Conservation (phyloP, 768 basidiomycete genomes). For the Tulasnella sp. region DNA sequence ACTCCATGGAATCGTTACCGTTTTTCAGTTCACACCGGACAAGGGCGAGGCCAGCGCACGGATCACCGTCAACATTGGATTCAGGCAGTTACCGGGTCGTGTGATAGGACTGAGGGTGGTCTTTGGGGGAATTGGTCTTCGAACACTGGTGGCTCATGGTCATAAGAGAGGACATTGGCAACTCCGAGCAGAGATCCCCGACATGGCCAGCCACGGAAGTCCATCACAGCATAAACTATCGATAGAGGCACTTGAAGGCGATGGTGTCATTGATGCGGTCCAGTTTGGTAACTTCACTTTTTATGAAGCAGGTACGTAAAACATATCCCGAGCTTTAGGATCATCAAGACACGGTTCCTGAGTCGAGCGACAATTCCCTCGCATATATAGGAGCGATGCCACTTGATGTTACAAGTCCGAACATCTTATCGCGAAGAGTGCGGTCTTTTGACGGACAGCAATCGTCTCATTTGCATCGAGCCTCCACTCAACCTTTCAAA, state of each 20-base stretch:
- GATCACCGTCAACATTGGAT: conserved; percentile 53
- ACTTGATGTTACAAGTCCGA: not conserved
- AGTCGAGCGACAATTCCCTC: not conserved
- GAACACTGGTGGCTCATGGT: conserved; percentile 41
- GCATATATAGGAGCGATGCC: conserved; percentile 1
- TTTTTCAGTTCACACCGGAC: conserved; percentile 51
- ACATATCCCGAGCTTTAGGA: too few species aligned
- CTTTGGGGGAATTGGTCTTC: conserved; percentile 54
- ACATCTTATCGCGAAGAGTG: not conserved
- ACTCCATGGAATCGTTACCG: conserved; percentile 43
- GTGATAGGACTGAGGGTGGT: conserved; percentile 62
- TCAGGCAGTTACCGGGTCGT: conserved; percentile 33
- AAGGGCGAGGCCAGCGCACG: conserved; percentile 53
- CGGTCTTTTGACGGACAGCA: conserved; percentile 3
- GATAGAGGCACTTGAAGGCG: conserved; percentile 42
- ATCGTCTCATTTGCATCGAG: not conserved
- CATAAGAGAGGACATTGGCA: conserved; percentile 41
- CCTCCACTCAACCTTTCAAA: not conserved
- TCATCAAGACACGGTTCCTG: too few species aligned
- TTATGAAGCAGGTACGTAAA: conserved; percentile 34
- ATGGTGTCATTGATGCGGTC: conserved; percentile 50
- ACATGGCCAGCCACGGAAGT: conserved; percentile 33
- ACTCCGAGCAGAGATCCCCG: conserved; percentile 51
- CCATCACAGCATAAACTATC: conserved; percentile 39
- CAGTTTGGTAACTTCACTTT: conserved; percentile 66